Percentiles rank a stretch among this genome's conserved stretches.
phyloP scores from a whole-genome alignment of 495 filamentous ascomycete species.

The Echria macrotheca region DNA sequence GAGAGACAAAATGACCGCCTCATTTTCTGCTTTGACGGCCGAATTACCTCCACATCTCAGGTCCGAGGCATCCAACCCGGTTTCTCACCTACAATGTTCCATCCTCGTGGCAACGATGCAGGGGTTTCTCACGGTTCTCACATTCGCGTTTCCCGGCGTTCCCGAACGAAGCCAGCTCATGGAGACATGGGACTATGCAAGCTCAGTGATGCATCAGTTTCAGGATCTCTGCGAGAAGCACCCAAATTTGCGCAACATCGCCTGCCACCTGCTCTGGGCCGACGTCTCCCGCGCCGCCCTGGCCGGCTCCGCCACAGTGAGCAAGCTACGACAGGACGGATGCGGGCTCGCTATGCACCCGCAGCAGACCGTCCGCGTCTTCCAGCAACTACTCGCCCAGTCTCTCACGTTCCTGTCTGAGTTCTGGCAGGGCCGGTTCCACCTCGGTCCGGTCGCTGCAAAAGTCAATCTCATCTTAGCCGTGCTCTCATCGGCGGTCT shows the following conservation, averaged over 20 bases:
- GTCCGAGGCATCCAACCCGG: conserved; percentile 3
- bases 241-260: neutral
- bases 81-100: conserved; percentile 14
- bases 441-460: conserved; percentile 13
- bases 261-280: conserved; percentile 17
- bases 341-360: conserved; percentile 6
- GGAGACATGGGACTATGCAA: conserved; percentile 18
- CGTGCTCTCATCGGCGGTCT: conserved; percentile 6
- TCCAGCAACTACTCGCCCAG: conserved; percentile 10
- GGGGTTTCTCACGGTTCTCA: conserved; percentile 12
- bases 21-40: conserved; percentile 3
- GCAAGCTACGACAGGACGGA: conserved; percentile 4
- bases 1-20: conserved; percentile 1
- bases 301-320: conserved; percentile 9
- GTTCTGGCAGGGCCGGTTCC: conserved; percentile 10
- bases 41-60: conserved; percentile 4
- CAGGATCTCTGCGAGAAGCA: conserved; percentile 8
- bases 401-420: neutral
- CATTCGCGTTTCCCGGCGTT: neutral
- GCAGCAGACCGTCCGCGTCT: conserved; percentile 11
- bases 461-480: conserved; percentile 9
- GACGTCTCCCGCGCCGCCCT: conserved; percentile 14
- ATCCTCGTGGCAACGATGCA: conserved; percentile 13
- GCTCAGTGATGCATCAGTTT: conserved; percentile 18
- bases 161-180: conserved; percentile 11